Base-by-base conservation (phyloP, 2,329 filamentous ascomycete genomes). In the Ramularia endophylla region DNA sequence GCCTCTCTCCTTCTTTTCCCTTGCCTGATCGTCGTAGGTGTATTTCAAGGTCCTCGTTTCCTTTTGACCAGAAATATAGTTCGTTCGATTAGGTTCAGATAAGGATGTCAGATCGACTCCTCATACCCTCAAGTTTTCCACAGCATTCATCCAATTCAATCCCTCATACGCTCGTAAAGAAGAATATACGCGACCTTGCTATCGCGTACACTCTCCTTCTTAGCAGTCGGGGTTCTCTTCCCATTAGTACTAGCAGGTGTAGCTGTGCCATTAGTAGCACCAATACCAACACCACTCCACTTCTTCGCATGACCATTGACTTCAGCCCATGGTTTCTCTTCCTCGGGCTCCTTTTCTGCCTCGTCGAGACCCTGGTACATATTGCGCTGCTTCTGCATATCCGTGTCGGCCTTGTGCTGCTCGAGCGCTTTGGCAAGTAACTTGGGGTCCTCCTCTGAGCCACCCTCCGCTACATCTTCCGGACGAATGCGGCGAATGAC, bases 141-240 rank as follows among this genome's bases (percentile, higher is more conserved):
- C 15, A 19, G 16, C 16, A 18, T 3, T 36, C 16, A 22, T 39
- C 15, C 5, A 16, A 3, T 25, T 25, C 28, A 41, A 33, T 41
- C 39, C 32, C 32, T 34, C 32, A 92, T 77, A 57, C 80, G 80
- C 69, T 95, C 84, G 65, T 98, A 98, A 68, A 98, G 94, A 59
- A 98, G 69, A 52, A 98, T 79, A 67, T 98, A 98, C 3, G 92
- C 92, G 44, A 95, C 90, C 73, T 94, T 95, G 73, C 90, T 95
- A 64, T 97, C 90, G 65, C 87, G 87, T 60, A 85, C 65, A 13
- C 73, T 74, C 27, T 60, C 55, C 41, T 50, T 55, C 44, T 67
- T 67, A 48, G 67, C 76, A 52, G 68, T 77, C 78, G 74, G 68
- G 72, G 66, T 65, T 69, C 67, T 57, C 71, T 68, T 65, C 50